Evolutionary conservation across 2,329 filamentous ascomycete species (phyloP), one percentile per base, ranked within the genome.

Genomic region (Colletotrichum cuscutae): DNA sequence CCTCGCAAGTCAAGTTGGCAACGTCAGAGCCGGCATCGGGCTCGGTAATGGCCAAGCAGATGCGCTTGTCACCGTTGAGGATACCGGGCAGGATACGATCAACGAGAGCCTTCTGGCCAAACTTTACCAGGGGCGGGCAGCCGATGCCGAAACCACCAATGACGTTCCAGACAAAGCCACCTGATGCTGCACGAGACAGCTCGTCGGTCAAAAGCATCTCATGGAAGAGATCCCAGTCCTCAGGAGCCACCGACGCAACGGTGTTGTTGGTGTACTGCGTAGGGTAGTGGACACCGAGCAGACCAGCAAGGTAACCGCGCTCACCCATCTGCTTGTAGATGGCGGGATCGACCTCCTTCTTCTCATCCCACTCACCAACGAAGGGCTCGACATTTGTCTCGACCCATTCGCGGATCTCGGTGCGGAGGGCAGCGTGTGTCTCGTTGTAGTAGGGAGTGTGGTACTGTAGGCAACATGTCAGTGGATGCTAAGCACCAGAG

Each of bases 141-240:
- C 97, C 97, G 77, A 99, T 99, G 67, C 95, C 96, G 81, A 94
- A 98, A n/a, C 97, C 97, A 77, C 96, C 97, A 75, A 98, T 93
- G 78, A 98, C 86, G 83, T 98, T 98, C 97, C 97, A 98, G 26
- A 98, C 95, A 75, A 98, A 93, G 71, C 97, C 97, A 79, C 97
- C 97, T 60, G 94, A 97, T 68, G 93, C 97, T 63, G 91, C 88
- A 68, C 97, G 94, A 52, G 94, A 97, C 57, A 99, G 86, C 88
- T 99, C 97, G 78, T 99, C 97, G 1, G 96, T 98, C 72, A 99
- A 82, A 57, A 98, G 89, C 90, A 98, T 89, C 88, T 99, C 97
- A 85, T 99, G 97, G 91, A 98, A 99, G 57, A 97, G 90, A 85
- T 99, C 97, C 96, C 96, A 99, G 82, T 97, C 92, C 85, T 98